Evolutionary conservation across 2,329 filamentous ascomycete genomes (phyloP), one percentile per base, ranked within the genome.

Genomic region (Coniochaeta ligniaria): DNA sequence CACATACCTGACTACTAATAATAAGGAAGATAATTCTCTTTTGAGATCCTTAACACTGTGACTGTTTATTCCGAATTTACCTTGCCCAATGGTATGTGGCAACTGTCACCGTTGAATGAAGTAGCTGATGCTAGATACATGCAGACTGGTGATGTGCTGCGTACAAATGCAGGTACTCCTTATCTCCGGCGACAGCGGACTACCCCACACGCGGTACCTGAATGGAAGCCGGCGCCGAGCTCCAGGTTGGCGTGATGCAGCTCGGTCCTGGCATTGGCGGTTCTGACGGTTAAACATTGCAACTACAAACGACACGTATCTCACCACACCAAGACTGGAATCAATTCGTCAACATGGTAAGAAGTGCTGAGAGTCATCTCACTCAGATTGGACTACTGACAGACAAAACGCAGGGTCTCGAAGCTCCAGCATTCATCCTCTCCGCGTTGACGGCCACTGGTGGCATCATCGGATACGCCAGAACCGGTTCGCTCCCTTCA

Each of bases 401-500:
- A 31, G 6, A 52, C 28, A 16, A 69, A 24, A 45, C 26, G n/a
- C 36, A 69, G 66, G 67, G 71, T 60, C 65, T 73, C 31, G 69
- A 73, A 62, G 38, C 67, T 70, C 86, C 91, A 70, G 92, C 94
- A 65, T 91, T 88, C 74, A 73, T 90, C 69, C 86, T 98, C 70
- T 91, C 90, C 63, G 81, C 86, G 65, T 81, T 98, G 62, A 97
- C 93, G 61, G 92, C 93, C 58, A 83, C 89, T 61, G 95, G 95
- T 68, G 95, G 95, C 65, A 88, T 91, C 62, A 89, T 90, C 71
- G 95, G 95, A 71, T 99, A 92, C 76, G 80, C 88, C 52, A 87
- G 88, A 72, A 95, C 93, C 0, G 85, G 91, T 62, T 98, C 93
- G 26, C 74, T 96, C 57, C 94, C 94, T 41, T 96, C 92, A 14